A percentile compares a stretch with the other conserved stretches of the same genome.
phyloP scores from a whole-genome alignment of 2,329 filamentous ascomycete species.

The Colletotrichum falcatum region DNA sequence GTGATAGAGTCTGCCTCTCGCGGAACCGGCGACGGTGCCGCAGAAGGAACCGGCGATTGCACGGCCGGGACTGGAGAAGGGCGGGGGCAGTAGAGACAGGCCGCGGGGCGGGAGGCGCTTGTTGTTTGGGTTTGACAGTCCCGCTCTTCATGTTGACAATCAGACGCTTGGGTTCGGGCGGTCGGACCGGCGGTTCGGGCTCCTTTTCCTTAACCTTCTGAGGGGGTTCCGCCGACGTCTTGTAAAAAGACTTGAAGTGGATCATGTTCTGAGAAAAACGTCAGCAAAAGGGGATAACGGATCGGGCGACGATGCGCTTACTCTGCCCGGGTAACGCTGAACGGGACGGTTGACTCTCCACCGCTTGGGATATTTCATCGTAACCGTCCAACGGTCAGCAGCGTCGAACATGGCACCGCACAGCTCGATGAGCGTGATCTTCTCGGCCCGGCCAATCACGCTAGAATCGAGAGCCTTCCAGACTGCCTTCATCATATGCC shows the following conservation, averaged over 20 bases:
- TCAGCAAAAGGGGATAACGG: constrained; percentile 36
- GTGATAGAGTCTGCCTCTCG: constrained; percentile 40
- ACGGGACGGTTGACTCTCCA: constrained; percentile 55
- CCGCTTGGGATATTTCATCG: constrained; percentile 55
- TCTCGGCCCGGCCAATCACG: constrained; percentile 54
- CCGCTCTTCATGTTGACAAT: constrained; percentile 46
- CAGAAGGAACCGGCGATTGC: constrained; percentile 19
- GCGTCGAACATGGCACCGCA: constrained; percentile 62
- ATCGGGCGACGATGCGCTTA: constrained; percentile 43
- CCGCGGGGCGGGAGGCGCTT: constrained; percentile 21
- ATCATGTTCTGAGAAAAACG: constrained; percentile 49
- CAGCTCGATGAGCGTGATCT: constrained; percentile 57
- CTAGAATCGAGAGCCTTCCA: constrained; percentile 57
- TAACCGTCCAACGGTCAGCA: constrained; percentile 56
- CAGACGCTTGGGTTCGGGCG: constrained; percentile 48
- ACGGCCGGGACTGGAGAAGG: constrained; percentile 20
- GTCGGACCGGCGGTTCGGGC: constrained; percentile 40
- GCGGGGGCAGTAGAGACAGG: constrained; percentile 24
- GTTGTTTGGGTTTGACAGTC: constrained; percentile 54
- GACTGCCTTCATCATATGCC: constrained; percentile 56
- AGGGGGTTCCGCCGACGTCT: constrained; percentile 44
- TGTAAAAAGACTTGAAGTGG: constrained; percentile 54
- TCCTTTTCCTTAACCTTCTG: constrained; percentile 29
- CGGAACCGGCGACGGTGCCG: constrained; percentile 30
- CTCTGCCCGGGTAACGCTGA: constrained; percentile 52